Percentiles rank a stretch among this genome's conserved stretches.
phyloP scores from a whole-genome alignment of 1,139 yeast genomes.

The Meyerozyma guilliermondii region DNA sequence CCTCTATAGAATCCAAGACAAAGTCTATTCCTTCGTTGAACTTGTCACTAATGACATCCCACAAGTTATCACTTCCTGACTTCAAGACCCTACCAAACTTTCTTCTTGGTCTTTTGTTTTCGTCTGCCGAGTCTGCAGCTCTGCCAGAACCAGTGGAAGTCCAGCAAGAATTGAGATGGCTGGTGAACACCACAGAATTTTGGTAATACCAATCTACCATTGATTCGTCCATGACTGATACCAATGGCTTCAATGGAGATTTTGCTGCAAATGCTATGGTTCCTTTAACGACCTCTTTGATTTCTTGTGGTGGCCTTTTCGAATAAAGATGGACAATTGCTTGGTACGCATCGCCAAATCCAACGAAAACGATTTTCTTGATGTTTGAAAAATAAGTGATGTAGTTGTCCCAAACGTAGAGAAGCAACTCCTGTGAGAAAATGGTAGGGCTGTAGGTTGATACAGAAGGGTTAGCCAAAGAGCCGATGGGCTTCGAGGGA shows the following conservation, averaged over 20 bases:
- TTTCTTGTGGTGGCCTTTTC: constrained; percentile 58
- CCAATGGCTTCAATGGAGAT: constrained; percentile 64
- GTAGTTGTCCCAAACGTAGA: constrained; percentile 89
- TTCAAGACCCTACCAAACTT: constrained; percentile 86
- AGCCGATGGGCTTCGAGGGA: constrained; percentile 14
- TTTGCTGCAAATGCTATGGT: constrained; percentile 68
- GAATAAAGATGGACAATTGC: constrained; percentile 86
- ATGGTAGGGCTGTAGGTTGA: constrained; percentile 53
- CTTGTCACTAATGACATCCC: constrained; percentile 73
- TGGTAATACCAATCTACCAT: constrained; percentile 89
- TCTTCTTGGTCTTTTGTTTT: constrained; percentile 72
- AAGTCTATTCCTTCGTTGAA: constrained; percentile 85
- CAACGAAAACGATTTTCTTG: constrained; percentile 71
- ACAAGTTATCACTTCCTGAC: constrained; percentile 67
- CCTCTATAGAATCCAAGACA: constrained; percentile 69
- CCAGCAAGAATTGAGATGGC: constrained; percentile 76
- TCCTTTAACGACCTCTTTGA: constrained; percentile 62
- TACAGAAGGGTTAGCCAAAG: constrained; percentile 13
- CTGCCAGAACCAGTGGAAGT: constrained; percentile 10
- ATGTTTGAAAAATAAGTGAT: constrained; percentile 66
- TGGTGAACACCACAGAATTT: constrained; percentile 78
- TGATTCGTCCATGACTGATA: constrained; percentile 84
- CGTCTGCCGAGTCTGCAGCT: constrained; percentile 24
- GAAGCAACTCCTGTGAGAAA: constrained; percentile 69
- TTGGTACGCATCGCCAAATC: constrained; percentile 86